These are phyloP conservation scores for Scenedesmus sp. DNA, from an alignment of 163 green algal genomes.

Conservation along the genomic window DNA sequence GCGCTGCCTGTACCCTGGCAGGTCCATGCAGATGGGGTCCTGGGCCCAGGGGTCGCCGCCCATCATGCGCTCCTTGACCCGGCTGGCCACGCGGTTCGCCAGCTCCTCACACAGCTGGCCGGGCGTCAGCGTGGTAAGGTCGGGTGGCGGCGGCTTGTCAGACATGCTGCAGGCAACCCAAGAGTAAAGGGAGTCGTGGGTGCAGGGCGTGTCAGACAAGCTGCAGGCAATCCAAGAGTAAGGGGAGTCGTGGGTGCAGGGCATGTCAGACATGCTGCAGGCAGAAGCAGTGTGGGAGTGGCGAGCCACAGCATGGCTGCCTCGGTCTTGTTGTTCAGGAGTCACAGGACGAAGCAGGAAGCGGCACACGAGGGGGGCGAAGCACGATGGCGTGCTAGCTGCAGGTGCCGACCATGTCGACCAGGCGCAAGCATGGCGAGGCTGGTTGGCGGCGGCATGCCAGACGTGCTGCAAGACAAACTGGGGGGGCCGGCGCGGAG, in stretches of 20 bases:
- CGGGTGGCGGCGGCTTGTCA: not conserved
- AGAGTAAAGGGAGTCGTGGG: no score
- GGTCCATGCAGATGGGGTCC: conserved; percentile 58
- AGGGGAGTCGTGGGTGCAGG: no score
- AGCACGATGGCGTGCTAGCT: no score
- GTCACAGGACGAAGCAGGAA: no score
- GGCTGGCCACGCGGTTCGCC: conserved; percentile 21
- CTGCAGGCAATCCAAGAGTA: not conserved
- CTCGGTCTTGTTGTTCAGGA: not conserved
- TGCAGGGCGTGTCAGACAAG: no score
- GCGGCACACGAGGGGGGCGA: no score
- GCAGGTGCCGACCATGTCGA: no score
- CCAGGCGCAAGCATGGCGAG: no score
- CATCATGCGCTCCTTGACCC: conserved; percentile 51
- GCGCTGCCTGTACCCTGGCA: conserved; percentile 56
- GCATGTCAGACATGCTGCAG: not conserved
- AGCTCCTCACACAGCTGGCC: conserved; percentile 52
- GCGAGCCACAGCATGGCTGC: no score
- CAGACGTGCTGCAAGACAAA: not conserved
- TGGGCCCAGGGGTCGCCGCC: conserved; percentile 56
- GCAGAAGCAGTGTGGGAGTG: no score
- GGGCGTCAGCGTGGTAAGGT: not conserved
- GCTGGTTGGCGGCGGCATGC: no score
- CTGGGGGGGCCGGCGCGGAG: no score
- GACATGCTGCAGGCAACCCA: not conserved